Evolutionary conservation across 2,329 filamentous ascomycete species (phyloP), one percentile per base, ranked within the genome.

Genomic region (Xylaria hypoxylon): DNA sequence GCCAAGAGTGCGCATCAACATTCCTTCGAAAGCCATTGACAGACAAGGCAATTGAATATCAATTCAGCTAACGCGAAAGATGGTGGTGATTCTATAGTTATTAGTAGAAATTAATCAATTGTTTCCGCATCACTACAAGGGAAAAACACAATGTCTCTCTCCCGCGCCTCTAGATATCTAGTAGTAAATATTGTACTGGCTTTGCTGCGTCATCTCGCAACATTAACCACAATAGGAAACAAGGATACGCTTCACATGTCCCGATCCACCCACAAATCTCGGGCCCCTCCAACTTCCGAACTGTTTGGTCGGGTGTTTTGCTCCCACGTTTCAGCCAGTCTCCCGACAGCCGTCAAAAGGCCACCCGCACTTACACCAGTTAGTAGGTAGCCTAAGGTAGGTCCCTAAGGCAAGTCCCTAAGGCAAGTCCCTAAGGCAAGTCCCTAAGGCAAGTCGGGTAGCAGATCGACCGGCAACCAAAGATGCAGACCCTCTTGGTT

Each of bases 251-350:
- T 59, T 62, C 60, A 62, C 68, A 44, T 33, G 56, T 68, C 69
- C 66, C 64, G 68, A 65, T 59, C 55, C 50, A 31, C 64, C 67
- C 67, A 65, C 35, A 69, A 71, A 60, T 33, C 62, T 65, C 74
- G 74, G 74, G 70, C 66, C 59, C 71, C 70, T 65, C 66, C 66
- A 72, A 60, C 59, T 72, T 68, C 75, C 75, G 75, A 68, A 67
- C 68, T 70, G 65, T 72, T 72, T 70, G 65, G 68, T 70, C 65
- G 50, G 64, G 68, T 69, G 65, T 63, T 69, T 68, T 63, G 55
- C 50, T 57, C 59, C 19, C 70, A 67, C 68, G 74, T 77, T 77
- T 76, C 74, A 77, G 72, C 63, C 56, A 59, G 60, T 26, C 40
- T 42, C 35, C 47, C 38, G 59, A 47, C 52, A 47, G 45, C 45